Evolutionary conservation across 441 rosid genomes (phyloP), one percentile per base, ranked within the genome.

Genomic region (Isatis lusitanica): DNA sequence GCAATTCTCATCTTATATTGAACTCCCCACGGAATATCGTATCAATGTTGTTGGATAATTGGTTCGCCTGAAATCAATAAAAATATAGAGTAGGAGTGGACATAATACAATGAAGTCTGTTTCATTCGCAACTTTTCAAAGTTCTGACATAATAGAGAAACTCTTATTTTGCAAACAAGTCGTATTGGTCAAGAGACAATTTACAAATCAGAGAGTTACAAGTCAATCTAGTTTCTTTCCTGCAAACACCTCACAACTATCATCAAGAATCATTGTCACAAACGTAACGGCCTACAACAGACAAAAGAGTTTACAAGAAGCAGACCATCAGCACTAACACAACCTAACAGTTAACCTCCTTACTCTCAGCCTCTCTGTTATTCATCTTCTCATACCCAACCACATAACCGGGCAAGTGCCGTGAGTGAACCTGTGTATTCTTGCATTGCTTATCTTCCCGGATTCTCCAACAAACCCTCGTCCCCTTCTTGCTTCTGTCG

Each of bases 391-490:
- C 40, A 24, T 68, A 83, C 3, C 85, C 86, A 15, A 81, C 81
- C 28, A 85, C 63, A 46, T 85, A 84, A 31, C 66, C 46, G 0
- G 87, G 89, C 59, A 77, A 70, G 69, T 83, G 85, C 56, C 69
- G 70, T 1, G 84, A 85, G 78, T 78, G 80, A 39, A 82, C 74
- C 6, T 78, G 85, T 44, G 18, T 57, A 4, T 66, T 13, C 69
- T 75, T 81, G 30, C 15, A 77, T 5, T 60, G 84, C 28, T 81
- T 51, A 81, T 79, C 74, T 70, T 83, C 84, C 15, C 42, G 57
- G 16, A 83, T 74, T 73, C 80, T 85, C 87, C 88, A 83, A 63
- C 83, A 78, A 63, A 83, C 79, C 76, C 65, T 82, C 13, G 58
- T 66, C 64, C 60, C 73, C 75, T 83, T 83, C 71, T 55, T 71